A percentile compares a stretch with the other conserved stretches of the same genome.
These are phyloP conservation scores for Wickerhamiella parazyma DNA, from an alignment of 805 yeast genomes.

Conservation along the genomic window DNA sequence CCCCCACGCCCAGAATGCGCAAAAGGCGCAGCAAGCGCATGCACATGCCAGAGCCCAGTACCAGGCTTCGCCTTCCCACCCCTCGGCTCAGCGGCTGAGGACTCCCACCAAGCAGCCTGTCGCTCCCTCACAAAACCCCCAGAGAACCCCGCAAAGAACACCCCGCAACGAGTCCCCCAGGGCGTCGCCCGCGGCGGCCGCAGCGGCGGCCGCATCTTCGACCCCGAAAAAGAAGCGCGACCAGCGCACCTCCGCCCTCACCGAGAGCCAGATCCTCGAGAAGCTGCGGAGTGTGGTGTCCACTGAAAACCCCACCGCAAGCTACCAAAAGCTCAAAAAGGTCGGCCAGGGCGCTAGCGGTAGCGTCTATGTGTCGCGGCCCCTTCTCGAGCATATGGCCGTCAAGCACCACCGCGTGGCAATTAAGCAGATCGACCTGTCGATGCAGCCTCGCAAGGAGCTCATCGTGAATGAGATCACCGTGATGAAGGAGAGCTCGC, in stretches of 20 bases:
- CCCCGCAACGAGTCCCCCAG: conserved; percentile 1
- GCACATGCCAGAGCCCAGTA: not conserved
- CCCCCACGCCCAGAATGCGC: not conserved
- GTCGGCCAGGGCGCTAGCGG: conserved; percentile 99
- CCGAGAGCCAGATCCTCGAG: conserved; percentile 78
- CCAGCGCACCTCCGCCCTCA: conserved; percentile 46
- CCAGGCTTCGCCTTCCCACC: too few relatives aligned
- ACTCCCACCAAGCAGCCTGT: conserved; percentile 1
- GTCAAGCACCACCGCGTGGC: conserved; percentile 43
- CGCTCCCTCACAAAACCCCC: not conserved
- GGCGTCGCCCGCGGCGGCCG: conserved; percentile 33
- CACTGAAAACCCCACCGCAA: conserved; percentile 70
- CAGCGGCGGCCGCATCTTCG: conserved; percentile 24
- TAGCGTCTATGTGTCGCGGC: conserved; percentile 81
- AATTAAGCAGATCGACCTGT: conserved; percentile 87
- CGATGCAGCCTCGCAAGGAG: conserved; percentile 87
- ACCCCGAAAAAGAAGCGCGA: conserved; percentile 42
- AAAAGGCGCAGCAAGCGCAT: not conserved
- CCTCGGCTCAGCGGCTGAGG: not conserved
- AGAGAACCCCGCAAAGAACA: conserved; percentile 3
- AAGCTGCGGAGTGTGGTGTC: conserved; percentile 72
- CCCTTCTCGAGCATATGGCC: conserved; percentile 27
- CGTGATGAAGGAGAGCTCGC: conserved; percentile 93
- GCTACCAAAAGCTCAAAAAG: conserved; percentile 42
- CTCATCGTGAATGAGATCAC: conserved; percentile 88